A percentile compares a stretch with the other conserved stretches of the same genome.
Conservation (phyloP, 2,329 filamentous ascomycete genomes). For the Aspergillus clavatus region DNA sequence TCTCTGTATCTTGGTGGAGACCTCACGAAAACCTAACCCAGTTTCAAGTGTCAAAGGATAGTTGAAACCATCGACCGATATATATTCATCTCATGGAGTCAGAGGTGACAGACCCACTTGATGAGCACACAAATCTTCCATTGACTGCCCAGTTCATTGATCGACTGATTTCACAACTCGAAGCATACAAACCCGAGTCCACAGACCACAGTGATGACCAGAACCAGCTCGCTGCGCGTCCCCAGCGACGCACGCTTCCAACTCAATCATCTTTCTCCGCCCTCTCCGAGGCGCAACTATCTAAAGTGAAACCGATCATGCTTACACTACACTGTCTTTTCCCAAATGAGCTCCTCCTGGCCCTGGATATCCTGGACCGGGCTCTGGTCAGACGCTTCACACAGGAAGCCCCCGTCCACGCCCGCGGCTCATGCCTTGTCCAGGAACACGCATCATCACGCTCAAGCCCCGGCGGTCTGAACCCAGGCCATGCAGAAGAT, state of each 20-base stretch:
- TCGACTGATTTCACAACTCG: slow-evolving; percentile 18
- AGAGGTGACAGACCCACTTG: background rate
- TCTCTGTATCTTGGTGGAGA: too few species aligned
- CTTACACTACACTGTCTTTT: slow-evolving; percentile 81
- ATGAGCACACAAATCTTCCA: slow-evolving; percentile 2
- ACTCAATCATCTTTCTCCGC: slow-evolving; percentile 18
- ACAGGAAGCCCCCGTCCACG: slow-evolving; percentile 5
- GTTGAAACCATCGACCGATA: too few species aligned
- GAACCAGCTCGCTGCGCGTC: slow-evolving; percentile 2
- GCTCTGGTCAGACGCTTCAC: slow-evolving; percentile 59
- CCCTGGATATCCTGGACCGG: slow-evolving; percentile 81
- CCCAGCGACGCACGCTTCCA: slow-evolving; percentile 3
- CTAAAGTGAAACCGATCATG: slow-evolving; percentile 53
- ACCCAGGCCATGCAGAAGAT: slow-evolving; percentile 3
- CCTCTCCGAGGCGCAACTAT: slow-evolving; percentile 17
- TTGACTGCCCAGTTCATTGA: slow-evolving; percentile 20
- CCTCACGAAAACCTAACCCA: too few species aligned
- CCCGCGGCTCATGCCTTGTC: too few species aligned
- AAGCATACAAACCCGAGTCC: slow-evolving; percentile 4
- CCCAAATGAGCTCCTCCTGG: slow-evolving; percentile 72
- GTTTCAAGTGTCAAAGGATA: too few species aligned
- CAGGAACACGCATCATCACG: background rate
- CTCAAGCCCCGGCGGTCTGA: background rate
- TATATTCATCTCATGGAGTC: too few species aligned
- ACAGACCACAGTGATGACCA: slow-evolving; percentile 1